phyloP scores from a whole-genome alignment of 371 early-diverging fungal genomes.

The Mucor saturninus region DNA sequence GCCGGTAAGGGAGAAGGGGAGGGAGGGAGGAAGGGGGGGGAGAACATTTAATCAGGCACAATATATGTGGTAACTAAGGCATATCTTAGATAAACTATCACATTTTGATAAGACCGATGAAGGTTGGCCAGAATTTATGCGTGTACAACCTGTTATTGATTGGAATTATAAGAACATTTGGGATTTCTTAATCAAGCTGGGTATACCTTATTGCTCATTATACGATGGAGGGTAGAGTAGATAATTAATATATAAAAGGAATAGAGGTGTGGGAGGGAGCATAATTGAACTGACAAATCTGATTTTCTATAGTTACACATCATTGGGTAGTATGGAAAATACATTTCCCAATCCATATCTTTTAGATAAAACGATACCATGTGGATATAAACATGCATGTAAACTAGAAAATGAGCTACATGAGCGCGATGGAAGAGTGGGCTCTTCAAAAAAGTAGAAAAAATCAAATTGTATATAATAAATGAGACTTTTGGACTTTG shows the following conservation, averaged over 20 bases:
- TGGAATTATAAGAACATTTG: slow-evolving; percentile 91
- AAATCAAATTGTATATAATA: not conserved
- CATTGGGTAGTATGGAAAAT: slow-evolving; percentile 85
- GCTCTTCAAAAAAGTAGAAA: slow-evolving; percentile 33
- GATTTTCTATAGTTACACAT: slow-evolving; percentile 79
- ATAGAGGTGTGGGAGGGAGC: not conserved
- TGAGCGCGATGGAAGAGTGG: slow-evolving; percentile 79
- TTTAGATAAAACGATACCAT: slow-evolving; percentile 15
- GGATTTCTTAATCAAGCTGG: slow-evolving; percentile 72
- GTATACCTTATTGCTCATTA: slow-evolving; percentile 86
- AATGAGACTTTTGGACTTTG: no score
- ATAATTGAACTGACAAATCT: slow-evolving; percentile 4
- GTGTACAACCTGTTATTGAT: slow-evolving; percentile 92
- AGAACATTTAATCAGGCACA: no score
- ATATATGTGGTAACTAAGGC: no score
- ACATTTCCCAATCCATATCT: slow-evolving; percentile 86
- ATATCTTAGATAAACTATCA: slow-evolving; percentile 60
- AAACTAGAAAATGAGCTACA: slow-evolving; percentile 65
- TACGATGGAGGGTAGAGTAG: slow-evolving; percentile 83
- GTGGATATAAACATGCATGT: slow-evolving; percentile 76
- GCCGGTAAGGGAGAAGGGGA: slow-evolving; percentile 57
- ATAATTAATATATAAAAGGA: not conserved
- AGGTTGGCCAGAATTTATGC: slow-evolving; percentile 93
- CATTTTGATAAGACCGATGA: slow-evolving; percentile 82
- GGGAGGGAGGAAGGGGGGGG: not conserved